Base-by-base conservation (phyloP, 2,329 filamentous ascomycete genomes). In the Capronia epimyces region DNA sequence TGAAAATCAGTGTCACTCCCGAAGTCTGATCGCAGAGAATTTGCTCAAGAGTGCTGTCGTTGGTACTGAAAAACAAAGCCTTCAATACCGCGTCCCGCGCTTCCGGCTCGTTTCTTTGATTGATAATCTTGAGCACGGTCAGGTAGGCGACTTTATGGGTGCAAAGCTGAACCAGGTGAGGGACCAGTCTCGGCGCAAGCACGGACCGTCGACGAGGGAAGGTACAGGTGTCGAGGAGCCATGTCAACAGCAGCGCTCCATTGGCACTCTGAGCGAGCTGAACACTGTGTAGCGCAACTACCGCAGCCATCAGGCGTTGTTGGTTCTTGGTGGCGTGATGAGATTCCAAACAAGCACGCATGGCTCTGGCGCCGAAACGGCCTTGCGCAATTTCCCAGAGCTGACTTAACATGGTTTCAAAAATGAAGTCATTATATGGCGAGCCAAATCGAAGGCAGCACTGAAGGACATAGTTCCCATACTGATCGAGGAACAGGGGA, bases 101-200 rank as follows among this genome's bases (percentile, higher is more conserved):
- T 55, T 97, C 91, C 0, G 87, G 79, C 71, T 98, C 93, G 27
- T 90, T 87, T 66, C 95, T 89, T 69, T 98, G 93, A 67, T 98
- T 98, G 69, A 98, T 95, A 44, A 97, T 89, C 74, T 98, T 98
- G 51, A 98, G 76, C 1, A 98, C 91, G 0, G 93, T 98, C 55
- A 97, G 77, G 65, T 97, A 97, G 0, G 93, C 93, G 49, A 98
- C 91, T 76, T 97, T 97, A 76, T 98, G 93, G 0, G 93, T 97
- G 76, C 93, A 97, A 5, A 98, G 79, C 66, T 96, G 89, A 20
- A 96, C 89, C 25, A 98, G 77, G 66, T 95, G 89, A 34, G 93
- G 90, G 13, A 96, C 89, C 20, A 98, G 81, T 61, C 90, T 83
- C 16, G 93, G 93, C 39, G 93, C 90, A 49, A 98, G 77, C 22